phyloP scores from a whole-genome alignment of 129 eudicot genomes.

The Rutidosis leptorrhynchoides region DNA sequence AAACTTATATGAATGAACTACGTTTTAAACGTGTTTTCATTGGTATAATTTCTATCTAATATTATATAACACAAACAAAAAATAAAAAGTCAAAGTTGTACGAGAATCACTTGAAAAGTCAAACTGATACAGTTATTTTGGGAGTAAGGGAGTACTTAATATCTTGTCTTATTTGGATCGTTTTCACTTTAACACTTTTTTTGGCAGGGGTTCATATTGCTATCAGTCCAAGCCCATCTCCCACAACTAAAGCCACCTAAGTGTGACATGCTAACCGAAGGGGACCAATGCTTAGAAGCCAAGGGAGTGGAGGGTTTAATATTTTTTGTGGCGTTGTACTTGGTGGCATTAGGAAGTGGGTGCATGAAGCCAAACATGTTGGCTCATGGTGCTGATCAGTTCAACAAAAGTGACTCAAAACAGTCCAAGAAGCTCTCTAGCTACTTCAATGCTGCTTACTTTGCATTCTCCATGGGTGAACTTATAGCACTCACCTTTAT shows the following conservation, averaged over 20 bases:
- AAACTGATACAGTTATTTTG: too few relatives aligned
- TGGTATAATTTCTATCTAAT: too few relatives aligned
- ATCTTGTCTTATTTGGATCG: not conserved
- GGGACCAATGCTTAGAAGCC: conserved; percentile 56
- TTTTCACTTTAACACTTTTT: not conserved
- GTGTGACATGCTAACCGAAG: conserved; percentile 68
- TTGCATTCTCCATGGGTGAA: conserved; percentile 88
- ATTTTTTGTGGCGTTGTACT: conserved; percentile 73
- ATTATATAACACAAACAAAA: too few relatives aligned
- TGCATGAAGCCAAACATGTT: conserved; percentile 87
- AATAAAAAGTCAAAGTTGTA: too few relatives aligned
- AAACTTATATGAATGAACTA: too few relatives aligned
- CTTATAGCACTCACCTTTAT: conserved; percentile 78
- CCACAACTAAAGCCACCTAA: conserved; percentile 80
- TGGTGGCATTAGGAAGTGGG: conserved; percentile 92
- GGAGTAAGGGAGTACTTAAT: not conserved
- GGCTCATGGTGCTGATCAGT: conserved; percentile 93
- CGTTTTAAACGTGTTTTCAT: too few relatives aligned
- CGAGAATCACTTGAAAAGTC: too few relatives aligned
- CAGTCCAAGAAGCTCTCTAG: conserved; percentile 82
- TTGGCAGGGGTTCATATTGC: conserved; percentile 66
- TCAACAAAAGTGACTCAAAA: conserved; percentile 50
- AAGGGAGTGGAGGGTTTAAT: conserved; percentile 61
- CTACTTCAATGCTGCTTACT: conserved; percentile 93
- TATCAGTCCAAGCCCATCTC: conserved; percentile 86